Base-by-base conservation (phyloP, 371 early-diverging fungal species). In the Funneliformis caledonium region DNA sequence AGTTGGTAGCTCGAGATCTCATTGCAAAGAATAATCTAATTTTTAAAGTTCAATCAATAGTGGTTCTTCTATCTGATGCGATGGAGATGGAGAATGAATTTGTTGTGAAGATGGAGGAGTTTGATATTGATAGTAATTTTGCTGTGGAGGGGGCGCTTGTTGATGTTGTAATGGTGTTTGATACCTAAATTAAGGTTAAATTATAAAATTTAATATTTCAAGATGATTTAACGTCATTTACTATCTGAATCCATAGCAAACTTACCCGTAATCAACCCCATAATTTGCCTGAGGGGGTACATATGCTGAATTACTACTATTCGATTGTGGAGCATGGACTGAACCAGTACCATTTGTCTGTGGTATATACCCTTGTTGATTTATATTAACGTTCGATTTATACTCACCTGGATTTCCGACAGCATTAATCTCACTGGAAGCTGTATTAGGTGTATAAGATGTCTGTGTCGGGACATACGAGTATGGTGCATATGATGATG, bases 11-110 rank as follows among this genome's bases (percentile, higher is more conserved):
- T 37, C 37, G 3, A 1, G 37, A 37, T 37, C 3, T 37, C 37
- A 37, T 37, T 37, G 37, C 37, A 37, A 37, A 37, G 37, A 37
- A 37, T 37, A 37, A 52, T 52, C 56, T 56, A 56, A 19, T 56
- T 16, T 56, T 70, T 70, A 70, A 64, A 90, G 82, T 64, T 90
- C 91, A 85, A 90, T 90, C 75, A 90, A 82, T 76, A 86, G 87
- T 14, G 90, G 86, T 60, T 89, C 90, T 59, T 87, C 85, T 50
- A 80, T 79, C 22, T 83, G 82, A 59, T 85, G 83, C n/a, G 80
- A 14, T 45, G 59, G 72, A 33, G 48, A 0, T 67, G 42, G 69
- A 70, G 50, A 37, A 50, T 26, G 43, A 33, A 65, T 62, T 31
- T 76, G 72, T 70, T 42, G 76, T 42, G 76, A 59, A 33, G 76